These are phyloP conservation scores for Penicillium sp. DNA, from an alignment of 2,329 filamentous ascomycete species.

Conservation along the genomic window DNA sequence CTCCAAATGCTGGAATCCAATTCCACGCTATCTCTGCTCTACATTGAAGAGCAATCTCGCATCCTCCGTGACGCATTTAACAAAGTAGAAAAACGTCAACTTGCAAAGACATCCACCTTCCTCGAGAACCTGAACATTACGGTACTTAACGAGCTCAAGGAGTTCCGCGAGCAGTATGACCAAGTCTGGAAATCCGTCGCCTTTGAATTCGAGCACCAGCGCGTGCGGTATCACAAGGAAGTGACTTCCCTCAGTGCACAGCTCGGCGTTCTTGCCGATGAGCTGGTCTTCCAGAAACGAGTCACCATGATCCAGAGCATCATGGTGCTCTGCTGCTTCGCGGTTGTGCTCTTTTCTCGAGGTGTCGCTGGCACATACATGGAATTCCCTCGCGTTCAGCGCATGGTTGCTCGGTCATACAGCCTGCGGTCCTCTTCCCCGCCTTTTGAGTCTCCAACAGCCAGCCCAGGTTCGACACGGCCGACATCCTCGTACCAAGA, in stretches of 20 bases:
- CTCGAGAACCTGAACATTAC: conserved; percentile 84
- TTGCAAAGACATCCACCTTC: conserved; percentile 79
- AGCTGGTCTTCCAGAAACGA: conserved; percentile 79
- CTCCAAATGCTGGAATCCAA: conserved; percentile 90
- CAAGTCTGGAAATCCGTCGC: conserved; percentile 96
- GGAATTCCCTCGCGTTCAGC: conserved; percentile 50
- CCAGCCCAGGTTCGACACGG: conserved; percentile 41
- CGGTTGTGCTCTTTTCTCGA: conserved; percentile 75
- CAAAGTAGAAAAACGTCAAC: conserved; percentile 83
- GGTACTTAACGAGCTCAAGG: conserved; percentile 76
- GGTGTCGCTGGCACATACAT: conserved; percentile 46
- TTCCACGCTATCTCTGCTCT: conserved; percentile 87
- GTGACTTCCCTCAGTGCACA: conserved; percentile 78
- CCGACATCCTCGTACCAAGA: conserved; percentile 34
- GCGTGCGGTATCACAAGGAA: conserved; percentile 80
- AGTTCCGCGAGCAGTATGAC: conserved; percentile 83
- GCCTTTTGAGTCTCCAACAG: conserved; percentile 36
- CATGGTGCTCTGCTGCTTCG: conserved; percentile 81
- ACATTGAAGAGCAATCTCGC: conserved; percentile 93
- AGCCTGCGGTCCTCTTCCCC: conserved; percentile 44
- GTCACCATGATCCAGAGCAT: conserved; percentile 93
- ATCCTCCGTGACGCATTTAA: conserved; percentile 85
- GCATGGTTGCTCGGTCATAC: conserved; percentile 48
- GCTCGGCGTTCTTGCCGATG: conserved; percentile 88
- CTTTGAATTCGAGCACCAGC: conserved; percentile 84